A percentile compares a stretch with the other conserved stretches of the same genome.
These are phyloP conservation scores for Aspergillus eucalypticola DNA, from an alignment of 2,329 filamentous ascomycete genomes.

Conservation along the genomic window DNA sequence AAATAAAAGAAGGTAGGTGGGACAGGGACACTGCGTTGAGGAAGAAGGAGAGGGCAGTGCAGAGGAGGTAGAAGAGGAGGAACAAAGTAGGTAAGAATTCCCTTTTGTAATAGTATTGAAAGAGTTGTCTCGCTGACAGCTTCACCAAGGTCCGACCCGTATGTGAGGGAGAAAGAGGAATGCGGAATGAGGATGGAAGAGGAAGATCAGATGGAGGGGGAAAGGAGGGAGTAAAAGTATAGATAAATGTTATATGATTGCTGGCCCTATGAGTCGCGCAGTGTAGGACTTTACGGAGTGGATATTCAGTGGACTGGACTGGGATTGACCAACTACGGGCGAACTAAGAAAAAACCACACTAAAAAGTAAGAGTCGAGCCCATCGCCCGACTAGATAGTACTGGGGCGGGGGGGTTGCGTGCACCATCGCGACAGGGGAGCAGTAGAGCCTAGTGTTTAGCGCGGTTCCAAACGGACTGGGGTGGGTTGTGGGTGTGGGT, in stretches of 20 bases:
- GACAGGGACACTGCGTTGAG: not conserved
- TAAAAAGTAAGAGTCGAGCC: slow-evolving; percentile 14
- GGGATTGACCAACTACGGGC: slow-evolving; percentile 23
- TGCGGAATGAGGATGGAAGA: slow-evolving; percentile 12
- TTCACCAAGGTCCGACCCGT: slow-evolving; percentile 8
- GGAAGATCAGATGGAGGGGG: slow-evolving; percentile 12
- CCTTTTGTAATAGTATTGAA: not conserved
- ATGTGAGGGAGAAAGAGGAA: slow-evolving; percentile 12
- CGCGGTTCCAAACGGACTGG: slow-evolving; percentile 23
- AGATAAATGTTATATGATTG: slow-evolving; percentile 32
- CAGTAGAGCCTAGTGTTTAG: slow-evolving; percentile 20
- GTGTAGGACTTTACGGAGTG: slow-evolving; percentile 11
- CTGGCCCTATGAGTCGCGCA: slow-evolving; percentile 25
- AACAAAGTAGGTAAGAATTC: not conserved
- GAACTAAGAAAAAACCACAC: slow-evolving; percentile 18
- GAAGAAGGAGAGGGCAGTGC: not conserved
- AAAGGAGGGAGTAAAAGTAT: slow-evolving; percentile 24
- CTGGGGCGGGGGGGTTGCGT: slow-evolving; percentile 9
- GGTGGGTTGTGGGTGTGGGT: slow-evolving; percentile 18
- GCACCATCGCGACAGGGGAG: slow-evolving; percentile 15
- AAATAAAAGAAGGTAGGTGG: not conserved
- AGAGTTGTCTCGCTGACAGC: not conserved
- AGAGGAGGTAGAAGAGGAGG: not conserved
- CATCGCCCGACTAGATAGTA: slow-evolving; percentile 18
- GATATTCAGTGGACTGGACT: slow-evolving; percentile 13